Percentiles rank a stretch among this genome's conserved stretches.
Evolutionary conservation across 1,139 yeast genomes (phyloP).

Genomic region (Pichia sp.): DNA sequence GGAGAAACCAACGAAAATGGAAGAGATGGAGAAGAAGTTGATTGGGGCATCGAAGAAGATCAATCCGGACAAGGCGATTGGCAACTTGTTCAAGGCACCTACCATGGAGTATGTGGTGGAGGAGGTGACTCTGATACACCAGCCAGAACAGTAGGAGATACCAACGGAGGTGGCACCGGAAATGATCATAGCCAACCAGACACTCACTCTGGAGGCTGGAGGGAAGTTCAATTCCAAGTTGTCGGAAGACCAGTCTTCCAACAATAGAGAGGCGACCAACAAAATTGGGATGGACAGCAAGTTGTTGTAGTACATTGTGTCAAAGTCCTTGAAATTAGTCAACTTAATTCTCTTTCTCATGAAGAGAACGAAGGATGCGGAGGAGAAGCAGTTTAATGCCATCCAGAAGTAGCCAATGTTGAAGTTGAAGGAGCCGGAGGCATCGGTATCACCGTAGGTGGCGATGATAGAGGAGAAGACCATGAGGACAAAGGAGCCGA

Average conservation of each 20-base stretch:
- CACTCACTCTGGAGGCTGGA: slow-evolving; percentile 57
- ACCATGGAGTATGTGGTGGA: slow-evolving; percentile 99
- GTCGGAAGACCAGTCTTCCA: slow-evolving; percentile 90
- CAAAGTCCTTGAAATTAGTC: slow-evolving; percentile 95
- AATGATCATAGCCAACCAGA: slow-evolving; percentile 77
- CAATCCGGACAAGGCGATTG: slow-evolving; percentile 92
- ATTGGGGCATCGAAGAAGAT: slow-evolving; percentile 92
- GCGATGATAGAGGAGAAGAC: slow-evolving; percentile 92
- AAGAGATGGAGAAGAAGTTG: slow-evolving; percentile 85
- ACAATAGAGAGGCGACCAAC: slow-evolving; percentile 62
- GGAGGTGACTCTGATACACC: slow-evolving; percentile 99
- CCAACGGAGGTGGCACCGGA: slow-evolving; percentile 94
- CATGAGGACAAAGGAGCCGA: slow-evolving; percentile 84
- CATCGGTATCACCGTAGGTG: slow-evolving; percentile 74
- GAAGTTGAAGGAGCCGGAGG: slow-evolving; percentile 43
- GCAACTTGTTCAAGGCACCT: slow-evolving; percentile 96
- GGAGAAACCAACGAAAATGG: slow-evolving; percentile 85
- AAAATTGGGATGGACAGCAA: slow-evolving; percentile 86
- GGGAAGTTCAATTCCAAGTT: slow-evolving; percentile 81
- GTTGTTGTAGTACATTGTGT: slow-evolving; percentile 98
- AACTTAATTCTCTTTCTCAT: slow-evolving; percentile 97
- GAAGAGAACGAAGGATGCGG: slow-evolving; percentile 88
- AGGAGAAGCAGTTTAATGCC: slow-evolving; percentile 87
- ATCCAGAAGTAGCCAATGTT: slow-evolving; percentile 94
- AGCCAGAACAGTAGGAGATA: slow-evolving; percentile 96